Evolutionary conservation across 352 stramenopile species (phyloP).

Genomic region (Phytophthora sp.): DNA sequence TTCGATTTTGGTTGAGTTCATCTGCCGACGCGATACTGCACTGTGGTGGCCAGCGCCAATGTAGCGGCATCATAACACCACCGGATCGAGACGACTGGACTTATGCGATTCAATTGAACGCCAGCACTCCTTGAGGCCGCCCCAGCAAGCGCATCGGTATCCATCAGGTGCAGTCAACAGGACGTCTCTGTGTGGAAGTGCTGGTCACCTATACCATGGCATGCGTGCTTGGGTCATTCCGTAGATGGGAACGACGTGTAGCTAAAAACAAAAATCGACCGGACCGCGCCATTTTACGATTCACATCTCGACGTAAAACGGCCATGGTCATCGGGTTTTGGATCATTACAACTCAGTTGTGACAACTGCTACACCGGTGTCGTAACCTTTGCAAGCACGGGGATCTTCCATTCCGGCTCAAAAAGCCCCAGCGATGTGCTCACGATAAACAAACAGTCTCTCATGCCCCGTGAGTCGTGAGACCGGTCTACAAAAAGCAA

Average conservation of each 20-base stretch:
- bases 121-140: no score
- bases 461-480: not conserved
- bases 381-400: slow-evolving; percentile 19
- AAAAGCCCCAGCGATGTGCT: not conserved
- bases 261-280: no score
- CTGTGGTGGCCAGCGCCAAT: no score
- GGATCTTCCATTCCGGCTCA: slow-evolving; percentile 9
- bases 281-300: slow-evolving; percentile 5
- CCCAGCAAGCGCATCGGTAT: no score
- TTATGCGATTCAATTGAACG: slow-evolving; percentile 8
- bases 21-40: no score
- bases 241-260: no score
- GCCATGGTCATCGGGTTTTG: slow-evolving; percentile 14
- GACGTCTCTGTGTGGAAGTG: not conserved
- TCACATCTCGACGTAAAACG: not conserved
- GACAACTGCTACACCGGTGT: slow-evolving; percentile 10
- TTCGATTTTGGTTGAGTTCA: no score
- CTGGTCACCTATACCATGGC: slow-evolving; percentile 12
- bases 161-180: no score
- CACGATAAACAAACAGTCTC: not conserved
- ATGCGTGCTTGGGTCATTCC: not conserved
- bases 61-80: no score
- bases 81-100: no score
- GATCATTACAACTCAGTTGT: slow-evolving; percentile 5
- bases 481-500: not conserved